Base-by-base conservation (phyloP, 73 alveolate species). In the Tetrahymena thermophila region DNA sequence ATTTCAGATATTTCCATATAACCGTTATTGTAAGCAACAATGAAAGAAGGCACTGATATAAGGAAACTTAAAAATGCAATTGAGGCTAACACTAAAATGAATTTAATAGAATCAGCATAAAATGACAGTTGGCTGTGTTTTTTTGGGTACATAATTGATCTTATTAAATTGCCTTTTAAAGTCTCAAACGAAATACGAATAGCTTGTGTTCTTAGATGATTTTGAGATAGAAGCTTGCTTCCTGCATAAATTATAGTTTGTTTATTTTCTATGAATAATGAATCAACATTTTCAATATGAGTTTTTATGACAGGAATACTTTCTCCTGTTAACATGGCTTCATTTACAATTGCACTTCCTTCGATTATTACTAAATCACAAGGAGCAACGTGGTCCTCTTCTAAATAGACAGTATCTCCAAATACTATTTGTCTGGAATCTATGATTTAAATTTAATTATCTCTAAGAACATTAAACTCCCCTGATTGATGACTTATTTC, bases 321-420 rank as follows among this genome's bases (percentile, higher is more conserved):
- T 95, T 98, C 99, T 34, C 99, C 99, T 21, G 99, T 98, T n/a
- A 98, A 98, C 98, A 98, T 97, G 34, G 99, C 98, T 94, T 98
- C 99, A 96, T 98, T 98, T 93, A 98, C 97, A 25, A 98, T 96
- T 38, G 98, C 96, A 40, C 98, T 97, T 35, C 99, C 99, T 43
- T 98, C 96, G 35, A 98, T 44, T 34, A 98, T 94, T 56, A 98
- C 97, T 42, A 98, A 96, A 97, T 98, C 99, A 95, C 99, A 98
- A 56, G 99, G 99, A 94, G 98, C 84, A 93, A 96, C 97, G 93
- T 94, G 43, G 23, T 95, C 94, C 58, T 94, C 97, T 42, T 97
- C 97, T 25, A 98, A 55, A 28, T 95, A 97, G 43, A 98, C 94
- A 19, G 97, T 94, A 96, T 98, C 99, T 23, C 99, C 99, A 16